Conservation (phyloP, 2,329 filamentous ascomycete species). For the Cephalotrichum gorgonifer region DNA sequence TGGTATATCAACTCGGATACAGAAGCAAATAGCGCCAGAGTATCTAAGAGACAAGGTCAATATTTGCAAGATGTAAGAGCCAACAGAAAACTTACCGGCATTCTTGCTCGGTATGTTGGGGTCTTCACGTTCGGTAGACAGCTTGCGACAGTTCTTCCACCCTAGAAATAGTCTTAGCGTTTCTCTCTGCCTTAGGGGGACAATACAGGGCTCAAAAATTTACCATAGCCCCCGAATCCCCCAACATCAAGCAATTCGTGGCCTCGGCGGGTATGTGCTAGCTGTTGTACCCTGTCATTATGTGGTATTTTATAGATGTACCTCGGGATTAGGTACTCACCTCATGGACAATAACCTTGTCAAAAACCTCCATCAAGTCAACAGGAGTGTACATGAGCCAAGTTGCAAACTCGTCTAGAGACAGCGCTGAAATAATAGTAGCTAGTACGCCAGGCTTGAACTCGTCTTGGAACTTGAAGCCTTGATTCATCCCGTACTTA, state of each 20-base stretch:
- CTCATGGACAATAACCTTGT: too few species aligned
- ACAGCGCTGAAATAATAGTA: too few species aligned
- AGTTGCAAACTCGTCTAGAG: too few species aligned
- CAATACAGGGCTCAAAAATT: not conserved
- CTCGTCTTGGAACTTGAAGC: not conserved
- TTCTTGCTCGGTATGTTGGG: not conserved
- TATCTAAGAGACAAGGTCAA: not conserved
- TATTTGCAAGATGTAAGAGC: not conserved
- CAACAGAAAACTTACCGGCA: not conserved
- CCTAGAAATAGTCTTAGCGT: too few species aligned
- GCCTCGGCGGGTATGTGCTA: not conserved
- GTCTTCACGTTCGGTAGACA: not conserved
- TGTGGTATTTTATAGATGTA: too few species aligned
- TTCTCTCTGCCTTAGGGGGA: not conserved
- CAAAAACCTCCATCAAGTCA: too few species aligned
- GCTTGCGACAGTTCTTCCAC: not conserved
- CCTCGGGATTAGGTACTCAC: too few species aligned
- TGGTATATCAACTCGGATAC: too few species aligned
- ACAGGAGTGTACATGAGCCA: too few species aligned
- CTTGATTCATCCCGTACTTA: not conserved
- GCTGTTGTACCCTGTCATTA: too few species aligned
- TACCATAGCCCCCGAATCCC: not conserved
- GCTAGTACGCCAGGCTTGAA: too few species aligned
- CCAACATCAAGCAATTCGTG: not conserved
- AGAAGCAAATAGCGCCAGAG: not conserved